Conservation (phyloP, 768 basidiomycete genomes). For the Trametes cingulata region DNA sequence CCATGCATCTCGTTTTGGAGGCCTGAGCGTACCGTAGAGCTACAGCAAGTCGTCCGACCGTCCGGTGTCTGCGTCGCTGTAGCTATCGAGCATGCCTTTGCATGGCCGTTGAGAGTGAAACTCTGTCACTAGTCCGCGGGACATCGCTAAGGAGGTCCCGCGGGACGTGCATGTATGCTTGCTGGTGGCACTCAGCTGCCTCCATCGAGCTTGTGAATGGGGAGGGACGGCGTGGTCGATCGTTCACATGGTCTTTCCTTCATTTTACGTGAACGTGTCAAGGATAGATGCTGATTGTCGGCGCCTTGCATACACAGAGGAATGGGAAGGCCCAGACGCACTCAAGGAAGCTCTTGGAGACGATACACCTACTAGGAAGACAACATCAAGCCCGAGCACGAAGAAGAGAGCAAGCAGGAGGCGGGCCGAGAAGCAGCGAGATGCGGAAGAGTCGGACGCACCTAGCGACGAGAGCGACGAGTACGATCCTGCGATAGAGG, state of each 20-base stretch:
- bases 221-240: too few relatives aligned
- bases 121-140: not conserved
- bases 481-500: conserved; percentile 5
- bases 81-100: conserved; percentile 6
- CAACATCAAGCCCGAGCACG: not conserved
- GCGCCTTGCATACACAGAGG: conserved; percentile 47
- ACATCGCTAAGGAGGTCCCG: not conserved
- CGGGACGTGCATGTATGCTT: not conserved
- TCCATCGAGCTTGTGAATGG: too few relatives aligned
- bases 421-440: conserved; percentile 16
- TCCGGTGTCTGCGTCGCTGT: not conserved
- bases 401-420: conserved; percentile 13
- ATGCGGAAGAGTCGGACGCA: conserved; percentile 33
- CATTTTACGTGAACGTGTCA: not conserved
- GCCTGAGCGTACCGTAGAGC: not conserved
- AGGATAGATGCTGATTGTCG: conserved; percentile 28
- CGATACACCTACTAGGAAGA: not conserved
- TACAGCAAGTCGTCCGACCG: not conserved
- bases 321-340: conserved; percentile 70
- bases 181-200: too few relatives aligned
- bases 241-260: too few relatives aligned
- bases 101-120: conserved; percentile 4
- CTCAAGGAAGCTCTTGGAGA: conserved; percentile 41
- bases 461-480: conserved; percentile 15
- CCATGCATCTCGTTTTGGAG: not conserved